Base-by-base conservation (phyloP, 2,329 filamentous ascomycete species). In the Penicillium sp. region DNA sequence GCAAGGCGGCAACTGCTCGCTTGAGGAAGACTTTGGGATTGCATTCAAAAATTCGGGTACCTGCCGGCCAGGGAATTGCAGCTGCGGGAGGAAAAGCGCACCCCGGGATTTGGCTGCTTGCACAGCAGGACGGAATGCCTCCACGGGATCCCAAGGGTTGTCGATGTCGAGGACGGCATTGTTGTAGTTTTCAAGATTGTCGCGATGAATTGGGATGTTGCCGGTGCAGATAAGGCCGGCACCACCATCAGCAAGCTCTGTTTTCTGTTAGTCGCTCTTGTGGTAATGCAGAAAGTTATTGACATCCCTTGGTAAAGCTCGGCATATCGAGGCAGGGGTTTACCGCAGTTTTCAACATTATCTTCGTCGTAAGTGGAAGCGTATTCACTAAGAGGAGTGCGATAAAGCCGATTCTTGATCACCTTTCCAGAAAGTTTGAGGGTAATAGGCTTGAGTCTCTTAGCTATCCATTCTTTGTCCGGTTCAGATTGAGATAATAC, bases 121-220 rank as follows among this genome's bases (percentile, higher is more conserved):
- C 44, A 67, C 62, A 3, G 69, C 64, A n/a, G 68, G 66, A n/a
- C 60, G 53, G 45, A 70, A 71, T 10, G 68, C 70, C 35, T 62
- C 63, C 1, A 72, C 64, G 3, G 68, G 59, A 22, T 70, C 65
- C 58, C 62, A 65, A 9, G 68, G 62, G 53, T 70, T 67, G 38
- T 68, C 65, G 28, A 67, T 64, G 30, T 72, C 70, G 33, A 72
- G 65, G 6, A 72, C 65, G 4, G 67, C 70, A 35, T 72, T 72
- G 56, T 72, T 71, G 33, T 70, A 68, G 53, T 68, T 68, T 45
- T 72, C 68, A 2, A 72, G 64, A 37, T 71, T 68, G 47, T 72
- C 61, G 19, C 70, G 68, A 37, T 71, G 66, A 19, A 72, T 72
- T 12, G 69, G 69, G 15, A 72, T 72, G 44, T 72, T 71, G 4